Evolutionary conservation across 2,329 filamentous ascomycete species (phyloP).

Genomic region (Sphaerulina populicola): DNA sequence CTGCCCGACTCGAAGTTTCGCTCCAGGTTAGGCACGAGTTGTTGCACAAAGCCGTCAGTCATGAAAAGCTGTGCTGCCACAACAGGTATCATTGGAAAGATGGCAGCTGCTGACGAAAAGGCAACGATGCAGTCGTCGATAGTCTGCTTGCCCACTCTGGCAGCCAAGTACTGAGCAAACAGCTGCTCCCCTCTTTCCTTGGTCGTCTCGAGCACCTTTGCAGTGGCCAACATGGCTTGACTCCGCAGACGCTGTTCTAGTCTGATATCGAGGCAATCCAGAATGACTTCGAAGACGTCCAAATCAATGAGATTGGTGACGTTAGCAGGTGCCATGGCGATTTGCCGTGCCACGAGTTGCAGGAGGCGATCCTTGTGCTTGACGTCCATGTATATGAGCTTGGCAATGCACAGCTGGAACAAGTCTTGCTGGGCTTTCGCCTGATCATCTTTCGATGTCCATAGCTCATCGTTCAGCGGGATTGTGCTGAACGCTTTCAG

Average conservation of each 20-base stretch:
- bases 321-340: constrained; percentile 45
- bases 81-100: constrained; percentile 77
- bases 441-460: constrained; percentile 39
- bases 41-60: constrained; percentile 74
- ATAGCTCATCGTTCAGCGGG: constrained; percentile 37
- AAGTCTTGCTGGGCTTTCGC: constrained; percentile 48
- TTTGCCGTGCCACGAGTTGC: constrained; percentile 51
- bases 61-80: constrained; percentile 73
- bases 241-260: constrained; percentile 64
- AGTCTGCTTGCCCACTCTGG: constrained; percentile 61
- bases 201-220: constrained; percentile 73
- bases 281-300: constrained; percentile 72
- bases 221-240: constrained; percentile 72
- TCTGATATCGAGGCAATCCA: constrained; percentile 80
- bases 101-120: constrained; percentile 80
- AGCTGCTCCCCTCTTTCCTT: constrained; percentile 55
- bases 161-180: constrained; percentile 67
- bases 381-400: constrained; percentile 81
- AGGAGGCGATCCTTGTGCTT: constrained; percentile 57
- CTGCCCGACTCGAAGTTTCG: constrained; percentile 42
- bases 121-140: constrained; percentile 85
- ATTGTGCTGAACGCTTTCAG: constrained; percentile 39
- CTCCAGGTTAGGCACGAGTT: constrained; percentile 51
- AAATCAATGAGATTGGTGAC: constrained; percentile 63
- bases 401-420: constrained; percentile 71